A percentile compares a stretch with the other conserved stretches of the same genome.
phyloP scores from a whole-genome alignment of 345 rosid species.

The Pugionium dolabratum region DNA sequence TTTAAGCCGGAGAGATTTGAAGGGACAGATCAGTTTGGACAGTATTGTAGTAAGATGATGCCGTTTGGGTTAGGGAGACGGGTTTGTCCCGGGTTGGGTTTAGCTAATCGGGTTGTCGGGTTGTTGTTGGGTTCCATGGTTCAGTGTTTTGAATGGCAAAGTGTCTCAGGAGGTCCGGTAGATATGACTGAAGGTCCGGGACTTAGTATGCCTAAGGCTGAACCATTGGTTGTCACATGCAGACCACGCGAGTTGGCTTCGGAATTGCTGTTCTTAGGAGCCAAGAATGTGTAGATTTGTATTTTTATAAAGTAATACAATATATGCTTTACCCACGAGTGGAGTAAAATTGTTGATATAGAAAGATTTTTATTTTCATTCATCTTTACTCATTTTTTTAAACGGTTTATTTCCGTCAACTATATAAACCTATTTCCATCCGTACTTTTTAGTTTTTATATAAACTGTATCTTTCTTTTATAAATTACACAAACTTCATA shows the following conservation, averaged over 20 bases:
- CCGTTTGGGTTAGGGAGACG: conserved; percentile 56
- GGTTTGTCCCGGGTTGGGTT: conserved; percentile 50
- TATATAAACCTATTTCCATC: too few species aligned
- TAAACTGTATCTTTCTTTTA: too few species aligned
- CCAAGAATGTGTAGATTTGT: conserved; percentile 1
- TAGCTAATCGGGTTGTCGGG: conserved; percentile 45
- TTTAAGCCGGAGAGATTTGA: conserved; percentile 56
- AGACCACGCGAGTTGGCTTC: conserved; percentile 40
- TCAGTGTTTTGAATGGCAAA: conserved; percentile 54
- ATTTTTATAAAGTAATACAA: too few species aligned
- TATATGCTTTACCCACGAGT: too few species aligned
- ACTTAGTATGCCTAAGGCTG: conserved; percentile 45
- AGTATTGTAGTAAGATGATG: conserved; percentile 34
- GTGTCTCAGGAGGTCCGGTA: conserved; percentile 38
- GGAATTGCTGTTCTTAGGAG: conserved; percentile 11
- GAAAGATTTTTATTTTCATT: too few species aligned
- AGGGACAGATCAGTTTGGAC: conserved; percentile 14
- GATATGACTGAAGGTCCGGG: conserved; percentile 51
- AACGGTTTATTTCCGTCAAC: too few species aligned
- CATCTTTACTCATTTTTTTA: too few species aligned
- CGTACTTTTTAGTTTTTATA: too few species aligned
- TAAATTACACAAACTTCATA: too few species aligned
- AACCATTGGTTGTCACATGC: conserved; percentile 46
- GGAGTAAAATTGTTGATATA: too few species aligned
- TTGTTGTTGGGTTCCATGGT: conserved; percentile 48